Conservation (phyloP, 2,329 filamentous ascomycete species). For the Aspergillus sp. region DNA sequence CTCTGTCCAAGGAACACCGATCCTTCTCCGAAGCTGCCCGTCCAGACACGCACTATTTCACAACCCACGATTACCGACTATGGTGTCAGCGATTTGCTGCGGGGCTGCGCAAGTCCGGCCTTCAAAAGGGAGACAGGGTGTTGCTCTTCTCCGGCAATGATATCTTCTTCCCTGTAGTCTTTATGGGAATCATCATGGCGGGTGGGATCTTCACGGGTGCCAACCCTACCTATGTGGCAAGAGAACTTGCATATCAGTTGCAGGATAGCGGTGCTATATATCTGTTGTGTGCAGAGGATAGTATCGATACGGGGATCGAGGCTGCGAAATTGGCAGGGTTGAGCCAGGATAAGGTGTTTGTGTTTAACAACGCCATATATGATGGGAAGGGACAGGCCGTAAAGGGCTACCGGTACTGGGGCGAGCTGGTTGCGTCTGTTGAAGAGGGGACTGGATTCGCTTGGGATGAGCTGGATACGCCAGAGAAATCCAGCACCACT, state of each 20-base stretch:
- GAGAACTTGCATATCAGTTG: constrained; percentile 75
- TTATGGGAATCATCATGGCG: constrained; percentile 74
- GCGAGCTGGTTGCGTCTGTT: constrained; percentile 55
- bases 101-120: constrained; percentile 63
- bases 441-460: constrained; percentile 57
- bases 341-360: constrained; percentile 57
- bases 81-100: constrained; percentile 71
- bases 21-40: constrained; percentile 64
- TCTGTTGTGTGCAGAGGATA: constrained; percentile 59
- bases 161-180: constrained; percentile 68
- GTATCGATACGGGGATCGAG: constrained; percentile 63
- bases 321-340: constrained; percentile 63
- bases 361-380: constrained; percentile 61
- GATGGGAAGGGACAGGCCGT: constrained; percentile 40
- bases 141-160: constrained; percentile 73
- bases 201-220: constrained; percentile 76
- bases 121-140: constrained; percentile 68
- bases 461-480: constrained; percentile 55
- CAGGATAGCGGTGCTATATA: constrained; percentile 68
- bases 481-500: constrained; percentile 39
- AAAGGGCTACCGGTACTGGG: constrained; percentile 61
- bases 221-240: constrained; percentile 66
- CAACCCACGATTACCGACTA: constrained; percentile 63
- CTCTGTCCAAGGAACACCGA: constrained; percentile 46
- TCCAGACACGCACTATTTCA: constrained; percentile 67